These are phyloP conservation scores for Dryadomyces quercivorus DNA, from an alignment of 2,329 filamentous ascomycete genomes.

Conservation along the genomic window DNA sequence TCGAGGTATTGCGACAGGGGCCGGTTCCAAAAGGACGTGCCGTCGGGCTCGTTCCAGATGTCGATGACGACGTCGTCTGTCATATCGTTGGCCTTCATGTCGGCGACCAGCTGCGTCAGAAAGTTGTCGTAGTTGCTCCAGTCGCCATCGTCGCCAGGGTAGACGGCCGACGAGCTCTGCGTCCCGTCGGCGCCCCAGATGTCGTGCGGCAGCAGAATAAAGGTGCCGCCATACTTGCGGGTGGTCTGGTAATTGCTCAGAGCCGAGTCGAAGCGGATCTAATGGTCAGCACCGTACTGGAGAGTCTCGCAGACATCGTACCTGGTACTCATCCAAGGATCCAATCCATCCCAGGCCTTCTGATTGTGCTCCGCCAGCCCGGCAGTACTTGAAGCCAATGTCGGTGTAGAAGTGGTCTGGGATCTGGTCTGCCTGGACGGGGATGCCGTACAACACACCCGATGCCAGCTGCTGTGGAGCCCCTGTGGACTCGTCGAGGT, in stretches of 20 bases:
- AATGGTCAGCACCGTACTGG: no score
- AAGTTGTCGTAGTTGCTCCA: conserved; percentile 33
- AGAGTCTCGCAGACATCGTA: no score
- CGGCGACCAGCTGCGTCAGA: conserved; percentile 21
- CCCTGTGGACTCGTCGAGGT: conserved; percentile 11
- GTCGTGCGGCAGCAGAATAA: conserved; percentile 33
- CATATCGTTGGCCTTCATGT: conserved; percentile 24
- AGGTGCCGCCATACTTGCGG: conserved; percentile 27
- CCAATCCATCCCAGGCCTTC: conserved; percentile 12
- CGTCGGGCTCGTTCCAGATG: conserved; percentile 42
- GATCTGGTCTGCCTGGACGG: conserved; percentile 12
- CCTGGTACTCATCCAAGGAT: conserved; percentile 7
- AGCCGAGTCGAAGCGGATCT: conserved; percentile 26
- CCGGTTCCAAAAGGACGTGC: conserved; percentile 23
- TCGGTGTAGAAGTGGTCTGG: conserved; percentile 12
- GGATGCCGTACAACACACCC: conserved; percentile 15
- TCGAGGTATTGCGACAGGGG: conserved; percentile 26
- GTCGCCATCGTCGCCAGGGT: conserved; percentile 36
- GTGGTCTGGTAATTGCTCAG: conserved; percentile 32
- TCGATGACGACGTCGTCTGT: conserved; percentile 29
- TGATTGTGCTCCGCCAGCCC: conserved; percentile 13
- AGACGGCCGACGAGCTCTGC: conserved; percentile 22
- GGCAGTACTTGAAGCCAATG: conserved; percentile 14
- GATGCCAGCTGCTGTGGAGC: conserved; percentile 13
- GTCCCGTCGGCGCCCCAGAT: conserved; percentile 35